Conservation (phyloP, 1,284 basidiomycete species). For the Apiotrichum veenhuisii region DNA sequence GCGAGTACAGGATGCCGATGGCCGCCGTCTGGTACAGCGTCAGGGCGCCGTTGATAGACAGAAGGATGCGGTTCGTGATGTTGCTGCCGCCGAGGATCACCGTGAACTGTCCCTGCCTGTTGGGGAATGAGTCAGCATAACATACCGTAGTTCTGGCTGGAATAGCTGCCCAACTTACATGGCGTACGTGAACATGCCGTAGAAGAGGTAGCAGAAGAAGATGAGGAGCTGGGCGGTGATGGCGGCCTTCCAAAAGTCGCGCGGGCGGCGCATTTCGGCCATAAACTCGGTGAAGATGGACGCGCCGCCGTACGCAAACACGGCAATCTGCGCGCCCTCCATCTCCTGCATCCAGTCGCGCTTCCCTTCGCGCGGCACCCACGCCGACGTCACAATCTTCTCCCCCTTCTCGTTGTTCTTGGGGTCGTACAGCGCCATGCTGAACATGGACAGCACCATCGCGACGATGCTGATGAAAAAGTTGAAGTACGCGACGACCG, state of each 20-base stretch:
- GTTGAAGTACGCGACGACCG: constrained; percentile 12
- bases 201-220: constrained; percentile 50
- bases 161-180: background rate
- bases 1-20: constrained; percentile 62
- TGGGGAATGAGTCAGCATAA: background rate
- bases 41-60: constrained; percentile 54
- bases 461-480: constrained; percentile 8
- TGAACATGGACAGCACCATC: constrained; percentile 12
- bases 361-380: background rate
- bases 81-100: constrained; percentile 60
- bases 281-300: constrained; percentile 61
- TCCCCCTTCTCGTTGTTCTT: background rate
- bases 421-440: constrained; percentile 33
- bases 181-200: constrained; percentile 52
- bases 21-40: constrained; percentile 49
- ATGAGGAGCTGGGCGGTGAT: constrained; percentile 59
- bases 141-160: too few relatives aligned
- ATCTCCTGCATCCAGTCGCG: background rate
- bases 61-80: constrained; percentile 52
- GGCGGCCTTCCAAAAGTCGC: constrained; percentile 70
- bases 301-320: constrained; percentile 56
- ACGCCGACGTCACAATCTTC: background rate
- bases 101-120: constrained; percentile 59
- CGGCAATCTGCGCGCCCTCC: constrained; percentile 44
- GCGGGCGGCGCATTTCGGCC: constrained; percentile 66